phyloP scores from a whole-genome alignment of 2,329 filamentous ascomycete genomes.

The Emmonsiellopsis sp. region DNA sequence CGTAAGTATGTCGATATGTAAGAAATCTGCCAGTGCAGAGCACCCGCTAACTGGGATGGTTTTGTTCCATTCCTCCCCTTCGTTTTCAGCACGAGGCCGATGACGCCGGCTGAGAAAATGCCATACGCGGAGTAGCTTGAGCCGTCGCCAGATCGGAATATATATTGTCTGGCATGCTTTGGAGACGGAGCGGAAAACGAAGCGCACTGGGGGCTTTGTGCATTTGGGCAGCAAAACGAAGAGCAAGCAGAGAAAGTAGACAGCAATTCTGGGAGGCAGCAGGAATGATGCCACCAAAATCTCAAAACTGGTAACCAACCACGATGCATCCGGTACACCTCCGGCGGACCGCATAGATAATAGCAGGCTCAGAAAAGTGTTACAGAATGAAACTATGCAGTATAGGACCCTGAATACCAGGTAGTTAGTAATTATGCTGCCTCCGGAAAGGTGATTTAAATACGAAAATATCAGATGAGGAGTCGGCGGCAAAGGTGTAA shows the following conservation, averaged over 20 bases:
- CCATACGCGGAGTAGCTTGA: background rate
- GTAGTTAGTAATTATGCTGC: too few relatives aligned
- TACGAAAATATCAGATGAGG: too few relatives aligned
- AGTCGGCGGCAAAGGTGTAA: too few relatives aligned
- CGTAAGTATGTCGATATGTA: slow-evolving; percentile 1
- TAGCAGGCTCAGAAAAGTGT: too few relatives aligned
- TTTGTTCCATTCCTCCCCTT: background rate
- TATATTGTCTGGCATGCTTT: background rate
- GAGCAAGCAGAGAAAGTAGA: background rate
- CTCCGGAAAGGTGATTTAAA: too few relatives aligned
- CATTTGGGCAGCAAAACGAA: background rate
- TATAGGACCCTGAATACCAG: too few relatives aligned
- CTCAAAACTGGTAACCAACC: too few relatives aligned
- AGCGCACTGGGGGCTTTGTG: background rate
- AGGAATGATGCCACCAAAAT: too few relatives aligned
- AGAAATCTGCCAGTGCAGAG: background rate
- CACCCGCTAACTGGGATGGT: background rate
- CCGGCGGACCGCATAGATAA: too few relatives aligned
- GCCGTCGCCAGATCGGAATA: background rate
- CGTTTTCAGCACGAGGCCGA: background rate
- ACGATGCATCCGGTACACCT: too few relatives aligned
- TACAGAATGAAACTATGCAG: too few relatives aligned
- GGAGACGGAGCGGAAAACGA: background rate
- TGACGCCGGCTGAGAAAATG: background rate
- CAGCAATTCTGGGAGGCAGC: too few relatives aligned